Percentiles rank a stretch among this genome's conserved stretches.
Conservation (phyloP, 495 filamentous ascomycete genomes). For the Penicillium cataractarum region DNA sequence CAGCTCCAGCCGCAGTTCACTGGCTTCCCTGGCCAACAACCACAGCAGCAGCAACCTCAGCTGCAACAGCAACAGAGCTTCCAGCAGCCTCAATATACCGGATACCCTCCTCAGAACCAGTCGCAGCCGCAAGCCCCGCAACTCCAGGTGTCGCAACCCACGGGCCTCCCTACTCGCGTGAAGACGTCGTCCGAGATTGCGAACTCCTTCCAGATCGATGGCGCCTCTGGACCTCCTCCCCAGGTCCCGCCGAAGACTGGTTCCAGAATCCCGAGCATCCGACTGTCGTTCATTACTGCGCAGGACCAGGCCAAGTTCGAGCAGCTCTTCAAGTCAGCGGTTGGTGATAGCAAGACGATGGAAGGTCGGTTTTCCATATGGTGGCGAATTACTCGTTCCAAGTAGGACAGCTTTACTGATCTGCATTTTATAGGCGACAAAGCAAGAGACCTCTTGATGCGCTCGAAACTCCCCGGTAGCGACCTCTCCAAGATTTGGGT, state of each 20-base stretch:
- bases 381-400: neutral
- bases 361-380: slow-evolving; percentile 55
- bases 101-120: slow-evolving; percentile 43
- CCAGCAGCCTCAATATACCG: slow-evolving; percentile 47
- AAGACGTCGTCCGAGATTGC: slow-evolving; percentile 86
- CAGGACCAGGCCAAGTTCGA: slow-evolving; percentile 98
- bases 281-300: slow-evolving; percentile 93
- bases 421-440: slow-evolving; percentile 63
- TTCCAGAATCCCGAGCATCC: slow-evolving; percentile 88
- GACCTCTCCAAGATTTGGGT: slow-evolving; percentile 91
- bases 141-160: slow-evolving; percentile 50
- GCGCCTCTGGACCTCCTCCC: slow-evolving; percentile 40
- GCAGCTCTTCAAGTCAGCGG: slow-evolving; percentile 95
- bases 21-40: slow-evolving; percentile 54
- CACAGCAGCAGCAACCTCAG: slow-evolving; percentile 49
- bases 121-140: slow-evolving; percentile 40
- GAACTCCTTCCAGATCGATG: slow-evolving; percentile 69
- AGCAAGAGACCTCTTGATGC: slow-evolving; percentile 82
- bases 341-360: slow-evolving; percentile 83
- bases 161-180: slow-evolving; percentile 45
- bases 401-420: slow-evolving; percentile 23
- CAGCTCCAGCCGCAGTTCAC: slow-evolving; percentile 66
- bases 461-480: slow-evolving; percentile 82
- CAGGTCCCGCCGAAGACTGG: slow-evolving; percentile 58
- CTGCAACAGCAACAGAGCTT: slow-evolving; percentile 23